Evolutionary conservation across 75 land plant genomes (phyloP).

Genomic region (Pseudotsuga menziesii): DNA sequence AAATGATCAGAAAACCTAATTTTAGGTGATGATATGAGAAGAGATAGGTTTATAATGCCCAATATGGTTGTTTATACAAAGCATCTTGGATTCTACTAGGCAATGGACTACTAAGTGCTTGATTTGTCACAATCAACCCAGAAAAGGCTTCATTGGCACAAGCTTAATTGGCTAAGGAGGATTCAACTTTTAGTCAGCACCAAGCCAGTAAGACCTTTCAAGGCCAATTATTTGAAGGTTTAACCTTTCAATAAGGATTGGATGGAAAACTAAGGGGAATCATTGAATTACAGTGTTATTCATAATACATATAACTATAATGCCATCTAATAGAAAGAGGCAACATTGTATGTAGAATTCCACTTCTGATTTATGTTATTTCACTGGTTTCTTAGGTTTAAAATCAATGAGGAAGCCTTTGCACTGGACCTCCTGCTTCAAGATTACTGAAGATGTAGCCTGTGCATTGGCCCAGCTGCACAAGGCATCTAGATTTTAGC

Average conservation of each 20-base stretch:
- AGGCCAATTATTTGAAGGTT: background rate
- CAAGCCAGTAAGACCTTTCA: background rate
- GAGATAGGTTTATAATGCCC: too few relatives aligned
- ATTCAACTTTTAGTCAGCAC: background rate
- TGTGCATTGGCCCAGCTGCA: slow-evolving; percentile 74
- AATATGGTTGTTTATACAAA: too few relatives aligned
- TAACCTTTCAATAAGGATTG: background rate
- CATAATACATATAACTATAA: background rate
- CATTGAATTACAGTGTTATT: background rate
- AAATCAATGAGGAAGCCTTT: slow-evolving; percentile 60
- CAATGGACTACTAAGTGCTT: too few relatives aligned
- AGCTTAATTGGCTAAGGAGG: too few relatives aligned
- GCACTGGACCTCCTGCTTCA: slow-evolving; percentile 83
- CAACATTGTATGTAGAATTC: background rate
- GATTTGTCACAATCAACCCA: too few relatives aligned
- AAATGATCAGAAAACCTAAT: too few relatives aligned
- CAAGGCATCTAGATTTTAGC: slow-evolving; percentile 38
- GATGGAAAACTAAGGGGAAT: background rate
- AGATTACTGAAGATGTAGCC: slow-evolving; percentile 80
- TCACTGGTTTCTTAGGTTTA: slow-evolving; percentile 40
- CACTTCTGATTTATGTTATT: background rate
- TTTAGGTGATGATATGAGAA: too few relatives aligned
- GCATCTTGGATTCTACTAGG: too few relatives aligned
- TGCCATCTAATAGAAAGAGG: background rate
- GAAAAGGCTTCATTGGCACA: too few relatives aligned